phyloP scores from a whole-genome alignment of 2,329 filamentous ascomycete genomes.

The Zasmidium citrigriseum region DNA sequence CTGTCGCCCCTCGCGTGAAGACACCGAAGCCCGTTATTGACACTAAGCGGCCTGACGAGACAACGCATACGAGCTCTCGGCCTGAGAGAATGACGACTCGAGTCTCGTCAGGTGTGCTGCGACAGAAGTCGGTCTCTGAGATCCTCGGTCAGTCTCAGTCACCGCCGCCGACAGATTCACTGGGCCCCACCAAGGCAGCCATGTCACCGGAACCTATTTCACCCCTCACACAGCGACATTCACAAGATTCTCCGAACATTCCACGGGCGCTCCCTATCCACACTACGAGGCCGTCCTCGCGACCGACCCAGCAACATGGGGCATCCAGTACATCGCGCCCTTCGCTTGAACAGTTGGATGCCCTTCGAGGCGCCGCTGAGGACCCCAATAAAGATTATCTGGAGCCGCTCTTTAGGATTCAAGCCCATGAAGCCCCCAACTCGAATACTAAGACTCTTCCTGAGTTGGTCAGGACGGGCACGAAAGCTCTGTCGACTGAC shows the following conservation, averaged over 20 bases:
- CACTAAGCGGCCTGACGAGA: slow-evolving; percentile 13
- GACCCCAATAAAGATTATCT: slow-evolving; percentile 59
- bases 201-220: slow-evolving; percentile 35
- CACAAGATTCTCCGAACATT: slow-evolving; percentile 25
- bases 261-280: not conserved
- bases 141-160: slow-evolving; percentile 63
- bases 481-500: slow-evolving; percentile 85
- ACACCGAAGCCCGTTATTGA: slow-evolving; percentile 26
- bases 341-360: slow-evolving; percentile 33
- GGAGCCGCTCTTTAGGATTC: slow-evolving; percentile 60
- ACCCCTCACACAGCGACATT: slow-evolving; percentile 41
- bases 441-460: slow-evolving; percentile 55
- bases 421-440: slow-evolving; percentile 59
- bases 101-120: slow-evolving; percentile 69
- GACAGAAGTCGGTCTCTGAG: slow-evolving; percentile 72
- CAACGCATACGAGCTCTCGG: slow-evolving; percentile 15
- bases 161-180: slow-evolving; percentile 12
- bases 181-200: slow-evolving; percentile 7
- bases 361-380: slow-evolving; percentile 48
- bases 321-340: slow-evolving; percentile 6
- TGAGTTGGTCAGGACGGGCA: slow-evolving; percentile 75
- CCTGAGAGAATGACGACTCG: slow-evolving; percentile 63
- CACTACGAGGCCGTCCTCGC: slow-evolving; percentile 8
- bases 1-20: slow-evolving; percentile 23
- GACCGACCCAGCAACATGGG: slow-evolving; percentile 9